Evolutionary conservation across 2,329 filamentous ascomycete genomes (phyloP), one percentile per base, ranked within the genome.

Genomic region (Aspergillus vadensis): DNA sequence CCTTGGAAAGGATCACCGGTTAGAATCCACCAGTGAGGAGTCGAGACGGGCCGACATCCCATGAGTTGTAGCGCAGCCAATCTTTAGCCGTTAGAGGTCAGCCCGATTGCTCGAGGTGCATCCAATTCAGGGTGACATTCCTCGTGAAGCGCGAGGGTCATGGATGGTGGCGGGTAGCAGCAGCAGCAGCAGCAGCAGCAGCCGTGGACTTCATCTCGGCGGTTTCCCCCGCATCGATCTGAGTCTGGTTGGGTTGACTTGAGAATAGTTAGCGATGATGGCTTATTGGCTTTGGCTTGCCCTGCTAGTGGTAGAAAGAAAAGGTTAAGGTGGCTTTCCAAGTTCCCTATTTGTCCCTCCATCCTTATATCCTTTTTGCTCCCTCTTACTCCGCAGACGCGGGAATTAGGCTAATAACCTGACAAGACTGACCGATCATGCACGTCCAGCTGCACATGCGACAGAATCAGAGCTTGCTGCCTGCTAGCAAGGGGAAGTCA

Each of bases 1-100:
- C 58, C 47, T 59, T 61, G 58, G 63, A 27, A 60, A 65, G 50
- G 63, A 64, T 67, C 60, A 58, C 47, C 63, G 57, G 41, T 32
- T 27, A 49, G 56, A 62, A 58, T 60, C 63, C 61, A 62, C 63
- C 61, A 66, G 44, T 66, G 12, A 55, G 12, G 55, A 25, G 19
- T 30, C 4, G 32, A 32, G 39, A 30, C 19, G 25, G 36, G 17
- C 41, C 17, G 36, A 52, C 44, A 51, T 25, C 48, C 48, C 38
- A 54, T 39, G 32, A 57, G 14, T 30, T 12, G 48, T 36, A 38
- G 32, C 15, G 41, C 41, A 21, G 17, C 15, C 41, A 44, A 21
- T 44, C 17, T 44, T 23, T 10, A 10, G 17, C 15, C 17, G 19
- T 43, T 43, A 12, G 41, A 19, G 10, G 7, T 17, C 41, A 43